Base-by-base conservation (phyloP, 2,329 filamentous ascomycete genomes). In the Catunica adiposa region DNA sequence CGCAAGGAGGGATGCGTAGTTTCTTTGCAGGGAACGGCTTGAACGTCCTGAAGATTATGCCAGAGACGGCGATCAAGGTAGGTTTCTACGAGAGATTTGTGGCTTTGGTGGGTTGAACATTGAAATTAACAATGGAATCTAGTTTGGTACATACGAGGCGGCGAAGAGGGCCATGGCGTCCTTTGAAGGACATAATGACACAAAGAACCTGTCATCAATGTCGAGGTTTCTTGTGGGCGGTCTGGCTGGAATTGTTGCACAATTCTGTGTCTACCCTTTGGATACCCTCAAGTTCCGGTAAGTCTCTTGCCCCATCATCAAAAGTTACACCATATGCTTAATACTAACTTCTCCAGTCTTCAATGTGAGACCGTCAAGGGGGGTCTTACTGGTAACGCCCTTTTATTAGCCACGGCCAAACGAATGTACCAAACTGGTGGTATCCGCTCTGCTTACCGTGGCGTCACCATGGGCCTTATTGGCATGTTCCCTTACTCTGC, bases 401-500 rank as follows among this genome's bases (percentile, higher is more conserved):
- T 98, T 31, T 86, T 98, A 60, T 70, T 82, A 26, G 81, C 84
- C 51, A 97, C 90, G 0, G 86, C 86, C 2, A 77, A 79, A 66
- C 94, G 89, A 66, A 95, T 98, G 84, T 88, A 83, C 73, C 77
- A 75, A 42, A 78, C 82, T 58, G 85, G 86, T 58, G 87, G 87
- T 22, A 62, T 89, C 26, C 73, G 78, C 31, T 77, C 86, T 5
- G 90, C 89, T 60, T 98, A 97, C 68, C 87, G 90, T 55, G 92
- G 92, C 42, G 77, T 98, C 34, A 89, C 89, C 0, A 92, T 97
- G 79, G 92, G 92, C 15, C 76, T 98, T 3, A 71, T 96, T 53
- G 92, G 92, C 66, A 96, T 97, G 82, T 98, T 98, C 64, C 92
- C 92, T 0, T 98, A 97, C 67, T 90, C 89, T 44, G 92, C 92